Evolutionary conservation across 2,329 filamentous ascomycete genomes (phyloP).

Genomic region (Colletotrichum brevisporum): DNA sequence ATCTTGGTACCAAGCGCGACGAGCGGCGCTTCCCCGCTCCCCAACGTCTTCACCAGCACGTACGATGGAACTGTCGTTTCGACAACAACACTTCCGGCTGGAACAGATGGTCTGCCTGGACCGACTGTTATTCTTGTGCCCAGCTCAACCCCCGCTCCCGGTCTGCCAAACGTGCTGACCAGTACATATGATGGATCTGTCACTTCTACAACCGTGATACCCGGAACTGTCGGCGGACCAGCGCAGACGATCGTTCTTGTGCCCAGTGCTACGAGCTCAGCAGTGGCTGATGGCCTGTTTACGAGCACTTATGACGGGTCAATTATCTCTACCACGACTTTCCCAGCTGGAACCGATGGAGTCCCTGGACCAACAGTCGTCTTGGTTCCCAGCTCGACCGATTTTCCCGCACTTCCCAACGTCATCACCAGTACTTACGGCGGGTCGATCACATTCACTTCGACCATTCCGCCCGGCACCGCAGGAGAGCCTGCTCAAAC

Average conservation of each 20-base stretch:
- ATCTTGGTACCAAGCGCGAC: slow-evolving; percentile 13
- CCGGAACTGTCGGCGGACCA: slow-evolving; percentile 15
- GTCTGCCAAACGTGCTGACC: slow-evolving; percentile 8
- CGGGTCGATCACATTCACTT: slow-evolving; percentile 14
- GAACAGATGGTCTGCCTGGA: slow-evolving; percentile 8
- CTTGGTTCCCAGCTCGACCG: slow-evolving; percentile 6
- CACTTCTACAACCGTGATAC: slow-evolving; percentile 9
- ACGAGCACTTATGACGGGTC: slow-evolving; percentile 19
- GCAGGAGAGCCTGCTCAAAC: background rate
- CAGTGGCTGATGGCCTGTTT: background rate
- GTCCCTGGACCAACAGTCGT: slow-evolving; percentile 13
- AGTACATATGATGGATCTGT: slow-evolving; percentile 10
- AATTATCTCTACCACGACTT: slow-evolving; percentile 13
- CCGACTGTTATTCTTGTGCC: slow-evolving; percentile 9
- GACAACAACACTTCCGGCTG: slow-evolving; percentile 2
- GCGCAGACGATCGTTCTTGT: slow-evolving; percentile 9
- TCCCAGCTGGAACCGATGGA: slow-evolving; percentile 2
- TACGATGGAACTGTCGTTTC: slow-evolving; percentile 19
- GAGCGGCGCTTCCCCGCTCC: background rate
- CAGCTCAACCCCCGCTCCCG: background rate
- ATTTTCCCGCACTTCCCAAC: background rate
- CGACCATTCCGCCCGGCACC: background rate
- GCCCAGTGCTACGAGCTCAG: background rate
- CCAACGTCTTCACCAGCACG: slow-evolving; percentile 18
- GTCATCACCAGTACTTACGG: slow-evolving; percentile 24